These are phyloP conservation scores for Sporobolomyces pararoseus DNA, from an alignment of 768 basidiomycete species.

Conservation along the genomic window DNA sequence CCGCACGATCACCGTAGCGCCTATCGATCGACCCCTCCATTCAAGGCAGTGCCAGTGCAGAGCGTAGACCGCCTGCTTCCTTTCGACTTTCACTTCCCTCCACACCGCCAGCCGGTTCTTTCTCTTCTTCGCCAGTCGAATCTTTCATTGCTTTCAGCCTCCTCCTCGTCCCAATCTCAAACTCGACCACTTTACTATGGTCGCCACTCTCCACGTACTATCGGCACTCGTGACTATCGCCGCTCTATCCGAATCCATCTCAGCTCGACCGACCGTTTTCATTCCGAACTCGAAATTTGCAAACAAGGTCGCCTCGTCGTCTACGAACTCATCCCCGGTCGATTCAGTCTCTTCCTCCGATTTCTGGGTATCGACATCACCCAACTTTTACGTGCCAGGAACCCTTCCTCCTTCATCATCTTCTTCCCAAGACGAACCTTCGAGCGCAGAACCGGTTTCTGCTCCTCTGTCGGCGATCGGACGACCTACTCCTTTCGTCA, in stretches of 20 bases:
- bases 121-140: background rate
- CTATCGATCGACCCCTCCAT: no score
- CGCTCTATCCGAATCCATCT: conserved; percentile 1
- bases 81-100: background rate
- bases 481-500: conserved; percentile 7
- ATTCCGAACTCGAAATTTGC: conserved; percentile 20
- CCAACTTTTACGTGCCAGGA: background rate
- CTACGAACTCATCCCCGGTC: background rate
- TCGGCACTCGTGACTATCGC: conserved; percentile 9
- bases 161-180: background rate
- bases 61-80: conserved; percentile 10
- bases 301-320: conserved; percentile 2
- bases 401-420: background rate
- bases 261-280: conserved; percentile 18
- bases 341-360: background rate
- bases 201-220: background rate
- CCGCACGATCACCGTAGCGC: background rate
- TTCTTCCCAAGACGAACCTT: background rate
- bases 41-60: background rate
- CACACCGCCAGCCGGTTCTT: conserved; percentile 17
- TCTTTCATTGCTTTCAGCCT: background rate
- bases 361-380: conserved; percentile 12
- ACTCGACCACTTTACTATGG: conserved; percentile 10
- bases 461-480: background rate
- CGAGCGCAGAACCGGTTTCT: background rate